These are phyloP conservation scores for Phanerochaete sordida DNA, from an alignment of 768 basidiomycete genomes.

Conservation along the genomic window DNA sequence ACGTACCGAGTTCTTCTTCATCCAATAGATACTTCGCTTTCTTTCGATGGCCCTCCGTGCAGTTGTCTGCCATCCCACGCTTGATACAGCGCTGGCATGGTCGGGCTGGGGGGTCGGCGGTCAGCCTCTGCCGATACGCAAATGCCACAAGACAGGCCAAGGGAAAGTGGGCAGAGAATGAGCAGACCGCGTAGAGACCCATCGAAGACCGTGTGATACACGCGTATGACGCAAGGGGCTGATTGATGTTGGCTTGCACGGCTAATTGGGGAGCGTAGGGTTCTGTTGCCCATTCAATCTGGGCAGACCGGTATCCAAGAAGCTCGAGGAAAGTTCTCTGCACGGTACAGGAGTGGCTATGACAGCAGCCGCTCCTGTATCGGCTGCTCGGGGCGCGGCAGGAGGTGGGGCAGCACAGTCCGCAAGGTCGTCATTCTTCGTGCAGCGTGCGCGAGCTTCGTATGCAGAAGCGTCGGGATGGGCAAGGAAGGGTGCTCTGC, in stretches of 20 bases:
- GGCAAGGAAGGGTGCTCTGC: neutral
- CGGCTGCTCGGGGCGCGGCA: neutral
- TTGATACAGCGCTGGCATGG: slow-evolving; percentile 96
- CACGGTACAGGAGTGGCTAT: neutral
- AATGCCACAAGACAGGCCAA: neutral
- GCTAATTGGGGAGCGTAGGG: neutral
- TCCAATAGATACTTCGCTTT: slow-evolving; percentile 97
- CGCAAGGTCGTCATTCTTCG: neutral
- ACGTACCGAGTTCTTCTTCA: slow-evolving; percentile 78
- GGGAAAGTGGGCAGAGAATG: neutral
- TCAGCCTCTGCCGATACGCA: neutral
- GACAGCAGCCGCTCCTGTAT: neutral
- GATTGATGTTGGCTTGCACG: neutral
- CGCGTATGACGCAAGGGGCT: slow-evolving; percentile 7
- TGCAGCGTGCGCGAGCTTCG: neutral
- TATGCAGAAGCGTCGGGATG: neutral
- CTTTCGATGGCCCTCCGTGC: slow-evolving; percentile 93
- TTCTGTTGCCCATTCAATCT: neutral
- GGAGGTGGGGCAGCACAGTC: neutral
- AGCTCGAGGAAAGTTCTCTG: neutral
- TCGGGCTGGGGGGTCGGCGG: slow-evolving; percentile 54
- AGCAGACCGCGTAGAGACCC: neutral
- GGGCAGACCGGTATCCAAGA: neutral
- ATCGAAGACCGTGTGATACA: neutral
- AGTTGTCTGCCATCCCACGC: slow-evolving; percentile 84